These are phyloP conservation scores for Candida sphagnicola DNA, from an alignment of 805 yeast genomes.

Conservation along the genomic window DNA sequence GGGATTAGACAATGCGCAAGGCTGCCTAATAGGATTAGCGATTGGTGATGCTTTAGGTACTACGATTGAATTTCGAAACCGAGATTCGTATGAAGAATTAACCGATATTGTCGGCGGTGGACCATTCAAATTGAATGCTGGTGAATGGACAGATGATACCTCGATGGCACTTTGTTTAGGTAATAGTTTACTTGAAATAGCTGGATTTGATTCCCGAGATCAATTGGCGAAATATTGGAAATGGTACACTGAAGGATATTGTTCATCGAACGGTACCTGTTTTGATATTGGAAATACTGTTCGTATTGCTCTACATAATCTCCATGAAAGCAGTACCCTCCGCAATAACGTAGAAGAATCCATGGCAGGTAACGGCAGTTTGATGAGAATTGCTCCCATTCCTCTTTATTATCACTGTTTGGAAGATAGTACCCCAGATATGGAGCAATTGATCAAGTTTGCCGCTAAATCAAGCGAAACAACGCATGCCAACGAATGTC, in stretches of 20 bases:
- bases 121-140: neutral
- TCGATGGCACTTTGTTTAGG: neutral
- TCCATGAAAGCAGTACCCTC: neutral
- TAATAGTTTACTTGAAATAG: neutral
- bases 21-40: neutral
- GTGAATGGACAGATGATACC: constrained; percentile 1
- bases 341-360: neutral
- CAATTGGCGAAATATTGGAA: constrained; percentile 1
- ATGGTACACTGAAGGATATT: constrained; percentile 1
- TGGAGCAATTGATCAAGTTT: neutral
- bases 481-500: neutral
- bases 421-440: neutral
- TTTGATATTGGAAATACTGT: constrained; percentile 1
- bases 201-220: neutral
- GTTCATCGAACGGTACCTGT: constrained; percentile 1
- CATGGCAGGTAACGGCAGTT: neutral
- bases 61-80: neutral
- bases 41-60: neutral
- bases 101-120: constrained; percentile 1
- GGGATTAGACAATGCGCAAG: neutral
- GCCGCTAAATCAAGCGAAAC: neutral
- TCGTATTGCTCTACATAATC: neutral
- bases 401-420: neutral
- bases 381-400: constrained; percentile 1
- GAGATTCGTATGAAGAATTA: neutral